Evolutionary conservation across 2,329 filamentous ascomycete genomes (phyloP).

Genomic region (Botrytis squamosa): DNA sequence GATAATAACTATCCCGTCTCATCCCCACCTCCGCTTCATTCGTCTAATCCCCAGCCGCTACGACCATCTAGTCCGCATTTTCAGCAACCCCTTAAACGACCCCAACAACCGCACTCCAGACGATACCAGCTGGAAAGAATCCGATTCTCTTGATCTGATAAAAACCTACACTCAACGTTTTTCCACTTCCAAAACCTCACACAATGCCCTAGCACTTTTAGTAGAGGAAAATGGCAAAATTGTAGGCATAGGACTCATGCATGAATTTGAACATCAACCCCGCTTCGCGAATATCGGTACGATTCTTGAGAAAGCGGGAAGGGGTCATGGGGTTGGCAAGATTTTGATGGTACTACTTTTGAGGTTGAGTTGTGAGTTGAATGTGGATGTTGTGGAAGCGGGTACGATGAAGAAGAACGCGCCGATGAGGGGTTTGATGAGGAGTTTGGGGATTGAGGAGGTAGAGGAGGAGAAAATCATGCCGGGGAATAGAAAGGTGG

Average conservation of each 20-base stretch:
- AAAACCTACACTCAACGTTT: background rate
- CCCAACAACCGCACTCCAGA: background rate
- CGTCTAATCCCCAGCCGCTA: conserved; percentile 21
- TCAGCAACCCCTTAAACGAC: conserved; percentile 17
- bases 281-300: background rate
- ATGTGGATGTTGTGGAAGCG: conserved; percentile 21
- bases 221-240: background rate
- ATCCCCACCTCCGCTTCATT: conserved; percentile 24
- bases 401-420: conserved; percentile 27
- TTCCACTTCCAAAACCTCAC: background rate
- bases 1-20: conserved; percentile 22
- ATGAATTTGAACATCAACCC: background rate
- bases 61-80: conserved; percentile 8
- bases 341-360: conserved; percentile 18
- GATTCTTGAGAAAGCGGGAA: conserved; percentile 2
- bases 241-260: background rate
- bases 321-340: background rate
- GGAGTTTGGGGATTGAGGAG: conserved; percentile 24
- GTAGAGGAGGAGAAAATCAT: conserved; percentile 23
- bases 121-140: background rate
- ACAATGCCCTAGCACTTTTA: background rate
- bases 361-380: conserved; percentile 26
- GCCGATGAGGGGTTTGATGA: conserved; percentile 26
- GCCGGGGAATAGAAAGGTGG: background rate
- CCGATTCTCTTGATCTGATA: background rate